Evolutionary conservation across 1,139 yeast species (phyloP).

Genomic region (Blastobotrys serpentis): DNA sequence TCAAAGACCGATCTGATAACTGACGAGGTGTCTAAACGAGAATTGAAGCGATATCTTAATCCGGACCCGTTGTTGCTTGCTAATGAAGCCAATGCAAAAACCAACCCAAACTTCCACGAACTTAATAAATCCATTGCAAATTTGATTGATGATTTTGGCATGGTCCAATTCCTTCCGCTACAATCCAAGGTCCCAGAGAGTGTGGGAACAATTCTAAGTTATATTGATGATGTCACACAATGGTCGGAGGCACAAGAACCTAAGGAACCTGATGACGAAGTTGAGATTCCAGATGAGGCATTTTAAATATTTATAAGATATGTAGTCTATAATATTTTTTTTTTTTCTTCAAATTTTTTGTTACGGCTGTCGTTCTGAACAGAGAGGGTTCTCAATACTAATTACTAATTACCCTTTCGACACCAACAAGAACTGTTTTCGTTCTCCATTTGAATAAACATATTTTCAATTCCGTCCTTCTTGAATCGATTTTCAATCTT

Average conservation of each 20-base stretch:
- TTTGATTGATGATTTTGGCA: conserved; percentile 87
- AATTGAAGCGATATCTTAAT: conserved; percentile 77
- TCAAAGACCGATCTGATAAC: conserved; percentile 82
- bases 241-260: conserved; percentile 98
- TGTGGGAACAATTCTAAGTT: conserved; percentile 79
- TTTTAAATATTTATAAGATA: background rate
- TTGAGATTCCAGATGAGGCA: conserved; percentile 55
- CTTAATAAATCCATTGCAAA: conserved; percentile 82
- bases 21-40: conserved; percentile 63
- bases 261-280: conserved; percentile 84
- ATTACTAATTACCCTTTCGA: background rate
- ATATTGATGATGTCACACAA: conserved; percentile 94
- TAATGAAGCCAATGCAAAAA: conserved; percentile 47
- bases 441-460: conserved; percentile 43
- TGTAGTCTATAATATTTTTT: background rate
- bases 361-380: background rate
- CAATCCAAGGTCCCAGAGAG: conserved; percentile 80
- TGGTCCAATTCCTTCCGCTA: conserved; percentile 94
- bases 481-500: conserved; percentile 52
- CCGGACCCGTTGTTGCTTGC: conserved; percentile 84
- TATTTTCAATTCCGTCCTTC: conserved; percentile 37
- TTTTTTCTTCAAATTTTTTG: no score
- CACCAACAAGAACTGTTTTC: conserved; percentile 41
- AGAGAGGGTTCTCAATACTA: background rate
- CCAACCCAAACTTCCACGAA: conserved; percentile 73